A percentile compares a stretch with the other conserved stretches of the same genome.
These are phyloP conservation scores for Auxenochlorella pyrenoidosa DNA, from an alignment of 139 green algal species.

Conservation along the genomic window DNA sequence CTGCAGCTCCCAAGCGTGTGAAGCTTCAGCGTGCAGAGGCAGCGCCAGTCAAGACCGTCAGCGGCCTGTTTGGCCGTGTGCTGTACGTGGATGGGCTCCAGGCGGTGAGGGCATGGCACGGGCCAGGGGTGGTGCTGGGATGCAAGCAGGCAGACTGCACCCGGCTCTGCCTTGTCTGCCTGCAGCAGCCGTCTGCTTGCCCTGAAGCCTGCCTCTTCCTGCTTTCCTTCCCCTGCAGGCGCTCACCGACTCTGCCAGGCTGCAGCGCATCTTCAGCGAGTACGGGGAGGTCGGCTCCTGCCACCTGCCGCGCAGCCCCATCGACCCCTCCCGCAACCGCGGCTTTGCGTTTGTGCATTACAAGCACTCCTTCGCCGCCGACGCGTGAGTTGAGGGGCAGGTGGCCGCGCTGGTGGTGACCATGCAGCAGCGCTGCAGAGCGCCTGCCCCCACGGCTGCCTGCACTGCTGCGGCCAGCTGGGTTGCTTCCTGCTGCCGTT, in stretches of 20 bases:
- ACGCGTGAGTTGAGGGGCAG: slow-evolving; percentile 22
- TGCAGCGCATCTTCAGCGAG: slow-evolving; percentile 22
- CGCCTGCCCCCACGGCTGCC: neutral
- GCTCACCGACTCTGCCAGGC: neutral
- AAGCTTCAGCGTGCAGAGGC: slow-evolving; percentile 64
- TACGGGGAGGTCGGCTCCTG: slow-evolving; percentile 30
- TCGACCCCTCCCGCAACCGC: neutral
- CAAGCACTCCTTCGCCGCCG: slow-evolving; percentile 43
- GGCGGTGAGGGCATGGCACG: slow-evolving; percentile 3
- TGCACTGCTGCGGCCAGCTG: neutral
- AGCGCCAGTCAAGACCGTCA: slow-evolving; percentile 43
- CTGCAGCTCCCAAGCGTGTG: slow-evolving; percentile 17
- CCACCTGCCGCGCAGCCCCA: slow-evolving; percentile 8
- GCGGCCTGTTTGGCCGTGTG: slow-evolving; percentile 56
- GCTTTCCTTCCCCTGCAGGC: slow-evolving; percentile 10
- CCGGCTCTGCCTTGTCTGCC: neutral
- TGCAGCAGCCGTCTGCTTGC: neutral
- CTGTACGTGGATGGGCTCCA: slow-evolving; percentile 65
- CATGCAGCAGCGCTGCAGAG: neutral
- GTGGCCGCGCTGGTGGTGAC: neutral
- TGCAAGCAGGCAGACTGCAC: neutral
- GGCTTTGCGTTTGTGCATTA: slow-evolving; percentile 69
- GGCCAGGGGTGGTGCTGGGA: neutral
- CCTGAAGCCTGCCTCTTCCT: neutral
- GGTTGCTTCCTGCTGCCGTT: neutral